Evolutionary conservation across 768 basidiomycete species (phyloP).

Genomic region (Myochromella boudieri): DNA sequence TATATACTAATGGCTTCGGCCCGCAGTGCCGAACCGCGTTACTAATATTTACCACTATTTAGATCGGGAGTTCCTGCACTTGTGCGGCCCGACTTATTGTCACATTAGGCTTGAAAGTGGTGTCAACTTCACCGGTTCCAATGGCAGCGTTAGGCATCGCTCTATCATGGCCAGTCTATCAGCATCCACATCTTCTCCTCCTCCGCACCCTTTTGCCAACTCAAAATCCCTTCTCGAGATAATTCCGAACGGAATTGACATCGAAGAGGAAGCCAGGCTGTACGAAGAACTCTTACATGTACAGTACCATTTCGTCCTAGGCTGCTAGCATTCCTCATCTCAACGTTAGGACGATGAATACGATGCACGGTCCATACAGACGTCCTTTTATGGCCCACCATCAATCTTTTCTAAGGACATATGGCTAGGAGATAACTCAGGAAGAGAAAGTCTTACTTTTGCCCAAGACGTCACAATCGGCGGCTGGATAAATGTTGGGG

Average conservation of each 20-base stretch:
- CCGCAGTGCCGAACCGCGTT: too few species aligned
- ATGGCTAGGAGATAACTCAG: conserved; percentile 63
- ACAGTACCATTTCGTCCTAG: not conserved
- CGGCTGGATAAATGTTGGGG: conserved; percentile 76
- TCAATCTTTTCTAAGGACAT: conserved; percentile 71
- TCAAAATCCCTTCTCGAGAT: conserved; percentile 50
- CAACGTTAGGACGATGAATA: conserved; percentile 16
- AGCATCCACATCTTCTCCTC: conserved; percentile 9
- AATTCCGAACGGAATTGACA: conserved; percentile 56
- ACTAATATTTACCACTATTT: not conserved
- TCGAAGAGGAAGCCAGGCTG: conserved; percentile 66
- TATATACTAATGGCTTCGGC: too few species aligned
- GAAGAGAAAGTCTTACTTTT: conserved; percentile 53
- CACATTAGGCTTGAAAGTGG: too few species aligned
- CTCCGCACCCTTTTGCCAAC: conserved; percentile 45
- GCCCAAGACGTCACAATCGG: conserved; percentile 63
- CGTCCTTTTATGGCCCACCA: conserved; percentile 35
- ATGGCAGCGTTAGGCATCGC: not conserved
- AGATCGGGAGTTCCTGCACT: not conserved
- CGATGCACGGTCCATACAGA: conserved; percentile 12
- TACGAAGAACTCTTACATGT: conserved; percentile 61
- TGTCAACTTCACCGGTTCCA: too few species aligned
- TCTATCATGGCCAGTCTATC: conserved; percentile 6
- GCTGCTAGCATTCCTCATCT: not conserved
- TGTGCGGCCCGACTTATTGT: too few species aligned